phyloP scores from a whole-genome alignment of 352 stramenopile species.

The Phytophthora agathidicida region DNA sequence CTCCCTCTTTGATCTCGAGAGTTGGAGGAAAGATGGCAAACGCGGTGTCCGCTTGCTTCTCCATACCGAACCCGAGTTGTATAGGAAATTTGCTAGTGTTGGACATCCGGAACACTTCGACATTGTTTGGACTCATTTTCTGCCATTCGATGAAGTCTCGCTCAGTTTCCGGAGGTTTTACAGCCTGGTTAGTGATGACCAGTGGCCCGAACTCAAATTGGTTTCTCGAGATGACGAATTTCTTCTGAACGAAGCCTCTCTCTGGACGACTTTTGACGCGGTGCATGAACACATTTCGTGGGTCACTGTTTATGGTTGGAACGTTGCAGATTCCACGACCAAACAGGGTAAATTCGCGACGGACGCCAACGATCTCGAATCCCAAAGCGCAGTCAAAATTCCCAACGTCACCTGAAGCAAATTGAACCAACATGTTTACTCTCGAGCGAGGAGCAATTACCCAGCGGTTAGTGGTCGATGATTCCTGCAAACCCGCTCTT shows the following conservation, averaged over 20 bases:
- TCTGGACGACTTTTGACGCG: slow-evolving; percentile 86
- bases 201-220: slow-evolving; percentile 95
- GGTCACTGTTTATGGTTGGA: slow-evolving; percentile 93
- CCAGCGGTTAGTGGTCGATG: slow-evolving; percentile 54
- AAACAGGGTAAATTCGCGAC: slow-evolving; percentile 86
- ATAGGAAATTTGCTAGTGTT: slow-evolving; percentile 87
- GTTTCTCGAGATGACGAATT: slow-evolving; percentile 90
- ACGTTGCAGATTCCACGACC: slow-evolving; percentile 82
- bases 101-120: slow-evolving; percentile 92
- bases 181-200: slow-evolving; percentile 48
- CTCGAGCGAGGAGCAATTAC: slow-evolving; percentile 68
- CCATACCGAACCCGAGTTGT: slow-evolving; percentile 64
- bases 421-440: slow-evolving; percentile 81
- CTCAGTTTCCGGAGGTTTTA: slow-evolving; percentile 41
- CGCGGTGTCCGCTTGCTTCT: slow-evolving; percentile 21
- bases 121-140: slow-evolving; percentile 71
- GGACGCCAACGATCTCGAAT: slow-evolving; percentile 92
- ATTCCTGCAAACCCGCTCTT: neutral
- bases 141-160: slow-evolving; percentile 55
- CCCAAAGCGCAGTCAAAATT: slow-evolving; percentile 83
- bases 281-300: slow-evolving; percentile 95
- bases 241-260: slow-evolving; percentile 81
- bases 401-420: slow-evolving; percentile 78
- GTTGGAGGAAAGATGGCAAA: slow-evolving; percentile 82
- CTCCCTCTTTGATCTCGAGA: slow-evolving; percentile 85